Percentiles rank a stretch among this genome's conserved stretches.
phyloP scores from a whole-genome alignment of 192 early-diverging fungal genomes.

The Rhizophagus prolifer region DNA sequence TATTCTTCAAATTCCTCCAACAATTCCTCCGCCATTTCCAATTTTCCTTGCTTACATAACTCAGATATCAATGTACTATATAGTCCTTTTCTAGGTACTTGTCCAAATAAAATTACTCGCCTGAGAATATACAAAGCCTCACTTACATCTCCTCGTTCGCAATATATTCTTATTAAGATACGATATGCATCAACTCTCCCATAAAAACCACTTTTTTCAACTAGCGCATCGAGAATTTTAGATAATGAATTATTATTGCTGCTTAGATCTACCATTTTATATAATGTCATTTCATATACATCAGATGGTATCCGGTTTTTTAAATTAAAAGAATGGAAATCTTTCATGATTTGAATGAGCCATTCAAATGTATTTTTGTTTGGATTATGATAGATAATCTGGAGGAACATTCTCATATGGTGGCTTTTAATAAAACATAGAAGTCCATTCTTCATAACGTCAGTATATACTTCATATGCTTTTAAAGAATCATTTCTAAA shows the following conservation, averaged over 20 bases:
- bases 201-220: neutral
- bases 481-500: neutral
- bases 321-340: neutral
- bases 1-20: slow-evolving; percentile 1
- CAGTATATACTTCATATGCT: neutral
- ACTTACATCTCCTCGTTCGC: neutral
- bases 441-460: neutral
- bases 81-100: neutral
- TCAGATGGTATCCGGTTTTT: neutral
- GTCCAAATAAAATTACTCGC: neutral
- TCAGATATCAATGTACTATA: slow-evolving; percentile 1
- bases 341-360: slow-evolving; percentile 1
- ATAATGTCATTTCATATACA: neutral
- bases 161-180: neutral
- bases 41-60: neutral
- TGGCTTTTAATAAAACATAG: neutral
- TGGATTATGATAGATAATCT: neutral
- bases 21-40: neutral
- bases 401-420: neutral
- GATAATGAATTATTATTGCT: neutral
- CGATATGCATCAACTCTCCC: neutral
- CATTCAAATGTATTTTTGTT: slow-evolving; percentile 1
- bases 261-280: neutral
- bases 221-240: neutral
- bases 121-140: neutral